Base-by-base conservation (phyloP, 192 early-diverging fungal genomes). In the Rhizoclosmatium globosum region DNA sequence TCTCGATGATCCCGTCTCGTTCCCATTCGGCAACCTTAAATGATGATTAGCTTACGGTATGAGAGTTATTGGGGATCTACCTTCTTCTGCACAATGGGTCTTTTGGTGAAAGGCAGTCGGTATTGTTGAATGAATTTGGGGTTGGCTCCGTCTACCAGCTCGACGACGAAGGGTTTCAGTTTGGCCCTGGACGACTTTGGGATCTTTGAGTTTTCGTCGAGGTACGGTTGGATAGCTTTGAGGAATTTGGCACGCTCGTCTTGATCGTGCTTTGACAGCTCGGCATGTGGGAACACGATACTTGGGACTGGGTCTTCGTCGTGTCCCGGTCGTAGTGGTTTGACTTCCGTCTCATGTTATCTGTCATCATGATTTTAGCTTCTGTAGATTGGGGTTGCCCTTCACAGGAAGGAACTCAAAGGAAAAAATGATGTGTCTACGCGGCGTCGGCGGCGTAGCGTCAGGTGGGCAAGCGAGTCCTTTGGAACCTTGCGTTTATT, bases 401-500 rank as follows among this genome's bases (percentile, higher is more conserved):
- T 62, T 23, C 60, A 6, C 6, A 31, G 21, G 60, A 62, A 62
- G 60, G 60, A 62, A 62, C 60, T 62, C 60, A 62, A 62, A 62
- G 60, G 60, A 62, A 62, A 62, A 62, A 62, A 62, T 62, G 60
- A 62, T 62, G 60, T 62, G 60, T 62, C 60, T 23, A 6, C 60
- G 17, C 60, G 3, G 7, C 9, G 4, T 4, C 31, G 60, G 60
- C 7, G 17, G 60, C 60, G 60, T n/a, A n/a, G 60, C 31, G 60
- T 17, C 60, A 62, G 21, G 31, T 4, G 31, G 4, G 60, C n/a
- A 38, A 62, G 60, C 60, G 31, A 6, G 31, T 62, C 60, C 60
- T 62, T 62, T 62, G 60, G 60, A 62, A 62, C 60, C 60, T 62
- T 62, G 60, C n/a, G 17, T 62, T 62, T 62, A 62, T 62, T 62